A percentile compares a stretch with the other conserved stretches of the same genome.
phyloP scores from a whole-genome alignment of 2,329 filamentous ascomycete genomes.

The Venturia asperata region DNA sequence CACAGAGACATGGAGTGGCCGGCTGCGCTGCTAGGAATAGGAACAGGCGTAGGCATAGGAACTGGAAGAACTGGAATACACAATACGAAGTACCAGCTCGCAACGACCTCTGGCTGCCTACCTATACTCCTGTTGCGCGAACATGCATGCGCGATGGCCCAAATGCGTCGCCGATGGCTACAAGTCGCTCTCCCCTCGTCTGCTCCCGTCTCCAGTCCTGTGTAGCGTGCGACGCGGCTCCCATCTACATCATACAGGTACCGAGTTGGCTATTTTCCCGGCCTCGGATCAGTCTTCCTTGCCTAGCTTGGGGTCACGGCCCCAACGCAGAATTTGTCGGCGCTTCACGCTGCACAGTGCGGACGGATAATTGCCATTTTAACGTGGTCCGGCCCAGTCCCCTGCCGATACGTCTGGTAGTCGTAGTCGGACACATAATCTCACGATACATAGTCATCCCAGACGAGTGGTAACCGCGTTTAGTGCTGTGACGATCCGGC shows the following conservation, averaged over 20 bases:
- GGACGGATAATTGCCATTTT: too few species aligned
- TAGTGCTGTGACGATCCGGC: conserved; percentile 5
- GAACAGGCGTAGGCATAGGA: too few species aligned
- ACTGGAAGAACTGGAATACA: too few species aligned
- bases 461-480: not conserved
- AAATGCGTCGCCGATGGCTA: too few species aligned
- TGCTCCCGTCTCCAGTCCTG: not conserved
- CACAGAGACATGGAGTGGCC: conserved; percentile 1
- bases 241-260: conserved; percentile 11
- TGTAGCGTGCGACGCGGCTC: not conserved
- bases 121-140: too few species aligned
- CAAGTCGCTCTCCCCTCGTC: not conserved
- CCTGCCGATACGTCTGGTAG: not conserved
- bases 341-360: not conserved
- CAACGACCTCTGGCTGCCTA: not conserved
- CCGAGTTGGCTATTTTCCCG: not conserved
- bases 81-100: not conserved
- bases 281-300: not conserved
- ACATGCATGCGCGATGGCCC: too few species aligned
- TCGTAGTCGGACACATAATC: too few species aligned
- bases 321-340: not conserved
- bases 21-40: not conserved
- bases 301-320: not conserved
- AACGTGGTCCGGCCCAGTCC: not conserved
- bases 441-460: not conserved